Percentiles rank a stretch among this genome's conserved stretches.
phyloP scores from a whole-genome alignment of 2,329 filamentous ascomycete genomes.

The Sporothrix euskadiensis region DNA sequence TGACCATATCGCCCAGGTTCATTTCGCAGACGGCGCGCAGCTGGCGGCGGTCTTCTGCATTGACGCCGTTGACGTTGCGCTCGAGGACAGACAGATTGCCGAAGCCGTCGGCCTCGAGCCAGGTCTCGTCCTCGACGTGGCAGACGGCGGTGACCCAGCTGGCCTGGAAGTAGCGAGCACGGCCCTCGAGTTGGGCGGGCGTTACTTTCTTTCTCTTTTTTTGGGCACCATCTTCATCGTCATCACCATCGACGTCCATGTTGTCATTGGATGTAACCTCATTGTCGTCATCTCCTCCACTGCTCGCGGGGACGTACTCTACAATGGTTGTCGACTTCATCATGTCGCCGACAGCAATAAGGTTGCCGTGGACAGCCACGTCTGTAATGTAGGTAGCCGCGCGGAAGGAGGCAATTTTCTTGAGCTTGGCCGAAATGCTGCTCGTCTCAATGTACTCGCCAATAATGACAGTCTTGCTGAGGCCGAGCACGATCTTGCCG shows the following conservation, averaged over 20 bases:
- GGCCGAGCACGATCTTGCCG: constrained; percentile 76
- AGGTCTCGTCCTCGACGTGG: constrained; percentile 69
- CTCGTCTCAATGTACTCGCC: constrained; percentile 59
- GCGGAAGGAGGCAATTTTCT: constrained; percentile 73
- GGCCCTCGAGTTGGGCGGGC: constrained; percentile 63
- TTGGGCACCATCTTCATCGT: constrained; percentile 32
- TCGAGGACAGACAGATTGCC: constrained; percentile 84
- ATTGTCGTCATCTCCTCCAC: neutral
- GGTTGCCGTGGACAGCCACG: constrained; percentile 69
- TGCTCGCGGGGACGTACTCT: constrained; percentile 60
- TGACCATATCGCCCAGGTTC: constrained; percentile 88
- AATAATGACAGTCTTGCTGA: constrained; percentile 81
- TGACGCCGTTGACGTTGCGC: constrained; percentile 70
- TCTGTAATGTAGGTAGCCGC: constrained; percentile 83
- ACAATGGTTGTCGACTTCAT: constrained; percentile 90
- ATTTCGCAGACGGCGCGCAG: constrained; percentile 79
- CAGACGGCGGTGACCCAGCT: constrained; percentile 80
- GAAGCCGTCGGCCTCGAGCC: constrained; percentile 81
- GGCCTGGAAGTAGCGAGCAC: constrained; percentile 77
- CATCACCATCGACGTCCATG: constrained; percentile 40
- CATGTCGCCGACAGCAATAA: constrained; percentile 83
- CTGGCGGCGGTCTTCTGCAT: constrained; percentile 68
- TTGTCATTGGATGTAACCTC: neutral
- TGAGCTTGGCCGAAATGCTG: constrained; percentile 57
- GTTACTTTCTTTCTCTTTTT: neutral